These are phyloP conservation scores for Xylaria venustula DNA, from an alignment of 495 filamentous ascomycete genomes.

Conservation along the genomic window DNA sequence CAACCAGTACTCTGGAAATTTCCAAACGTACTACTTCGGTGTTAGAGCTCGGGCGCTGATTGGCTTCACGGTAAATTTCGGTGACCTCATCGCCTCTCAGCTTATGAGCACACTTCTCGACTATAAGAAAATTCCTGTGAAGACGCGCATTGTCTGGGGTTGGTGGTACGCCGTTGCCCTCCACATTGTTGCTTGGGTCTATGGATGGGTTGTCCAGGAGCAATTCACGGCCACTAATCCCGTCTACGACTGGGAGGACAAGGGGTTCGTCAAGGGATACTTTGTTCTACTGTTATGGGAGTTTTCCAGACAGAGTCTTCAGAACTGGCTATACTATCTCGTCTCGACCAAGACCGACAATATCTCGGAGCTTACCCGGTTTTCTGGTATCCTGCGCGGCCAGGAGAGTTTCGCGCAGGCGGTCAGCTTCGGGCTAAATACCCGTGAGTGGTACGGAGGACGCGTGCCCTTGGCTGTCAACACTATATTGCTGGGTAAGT, in stretches of 20 bases:
- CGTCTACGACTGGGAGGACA: conserved; percentile 41
- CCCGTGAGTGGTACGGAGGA: conserved; percentile 45
- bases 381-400: conserved; percentile 28
- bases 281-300: conserved; percentile 50
- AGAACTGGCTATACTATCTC: conserved; percentile 43
- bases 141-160: conserved; percentile 39
- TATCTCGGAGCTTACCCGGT: conserved; percentile 28
- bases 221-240: conserved; percentile 45
- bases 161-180: conserved; percentile 44
- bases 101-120: conserved; percentile 45
- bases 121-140: conserved; percentile 35
- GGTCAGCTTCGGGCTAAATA: conserved; percentile 23
- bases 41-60: conserved; percentile 54
- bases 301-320: conserved; percentile 44
- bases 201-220: conserved; percentile 51
- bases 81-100: conserved; percentile 35
- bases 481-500: conserved; percentile 47
- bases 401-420: conserved; percentile 25
- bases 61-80: conserved; percentile 46
- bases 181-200: conserved; percentile 46
- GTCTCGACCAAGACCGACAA: conserved; percentile 23
- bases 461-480: conserved; percentile 50
- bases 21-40: conserved; percentile 59
- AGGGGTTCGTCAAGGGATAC: conserved; percentile 44
- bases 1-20: conserved; percentile 60